Evolutionary conservation across 1,284 basidiomycete genomes (phyloP).

Genomic region (Ganoderma resinaceum): DNA sequence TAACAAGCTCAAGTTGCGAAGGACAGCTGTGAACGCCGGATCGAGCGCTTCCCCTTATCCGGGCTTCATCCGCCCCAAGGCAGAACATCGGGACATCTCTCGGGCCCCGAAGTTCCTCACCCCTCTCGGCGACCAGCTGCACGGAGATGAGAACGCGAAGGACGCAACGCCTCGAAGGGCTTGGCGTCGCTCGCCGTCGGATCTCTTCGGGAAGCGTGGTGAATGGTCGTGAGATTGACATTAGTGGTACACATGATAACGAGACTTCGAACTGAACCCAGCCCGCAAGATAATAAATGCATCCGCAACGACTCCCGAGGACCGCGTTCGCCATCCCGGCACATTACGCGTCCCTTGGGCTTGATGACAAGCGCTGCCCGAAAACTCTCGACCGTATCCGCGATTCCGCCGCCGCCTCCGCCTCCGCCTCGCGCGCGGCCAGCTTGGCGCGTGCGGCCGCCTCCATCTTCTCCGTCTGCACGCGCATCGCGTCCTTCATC

Average conservation of each 20-base stretch:
- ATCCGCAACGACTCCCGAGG: not conserved
- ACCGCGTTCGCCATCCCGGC: not conserved
- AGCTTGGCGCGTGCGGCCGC: constrained; percentile 12
- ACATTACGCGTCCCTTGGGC: constrained; percentile 1
- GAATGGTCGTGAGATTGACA: not conserved
- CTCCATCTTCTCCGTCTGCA: constrained; percentile 21
- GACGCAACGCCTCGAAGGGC: not conserved
- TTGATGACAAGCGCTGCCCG: not conserved
- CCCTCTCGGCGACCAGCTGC: not conserved
- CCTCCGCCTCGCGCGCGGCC: constrained; percentile 15
- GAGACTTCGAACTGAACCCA: not conserved
- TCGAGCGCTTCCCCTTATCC: not conserved
- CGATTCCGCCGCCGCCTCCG: constrained; percentile 2
- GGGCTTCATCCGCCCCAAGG: not conserved
- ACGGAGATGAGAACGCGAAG: not conserved
- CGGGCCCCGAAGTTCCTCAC: not conserved
- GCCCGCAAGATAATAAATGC: not conserved
- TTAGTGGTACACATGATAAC: not conserved
- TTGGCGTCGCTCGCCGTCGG: not conserved
- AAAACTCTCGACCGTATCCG: constrained; percentile 13
- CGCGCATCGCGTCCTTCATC: constrained; percentile 22
- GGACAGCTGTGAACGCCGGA: too few relatives aligned
- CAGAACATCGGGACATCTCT: not conserved
- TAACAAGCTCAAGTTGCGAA: too few relatives aligned
- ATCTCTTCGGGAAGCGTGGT: not conserved